Evolutionary conservation across 257 asterid genomes (phyloP), one percentile per base, ranked within the genome.

Genomic region (Nicotiana noctiflora): DNA sequence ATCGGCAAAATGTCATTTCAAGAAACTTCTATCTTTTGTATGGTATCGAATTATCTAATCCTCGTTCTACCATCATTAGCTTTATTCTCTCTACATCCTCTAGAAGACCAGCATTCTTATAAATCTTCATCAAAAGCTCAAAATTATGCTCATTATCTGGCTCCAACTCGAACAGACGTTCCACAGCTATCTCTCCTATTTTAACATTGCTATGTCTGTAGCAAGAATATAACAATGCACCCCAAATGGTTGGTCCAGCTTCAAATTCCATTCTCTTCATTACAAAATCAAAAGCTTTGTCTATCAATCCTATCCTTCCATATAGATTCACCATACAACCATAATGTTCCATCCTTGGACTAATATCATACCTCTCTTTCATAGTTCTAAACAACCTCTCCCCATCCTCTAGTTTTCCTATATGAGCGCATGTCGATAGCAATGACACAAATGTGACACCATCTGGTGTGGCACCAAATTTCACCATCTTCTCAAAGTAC

Each of bases 261-360:
- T 89, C 89, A 6, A 82, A 72, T 77, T 88, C 91, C 90, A 92
- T 93, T 62, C 65, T 80, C 0, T 83, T 86, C 76, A 27, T 75
- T 37, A 93, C 83, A 60, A 95, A 67, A 25, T 87, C 87, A 75
- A 86, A 84, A 12, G 97, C 98, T 84, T 89, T 81, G 6, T 82
- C 61, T 11, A 92, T 67, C 75, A 88, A 84, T 18, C 98, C 98
- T 1, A 91, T 86, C 79, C 94, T 88, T 57, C 86, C 93, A 70
- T 95, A 95, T 76, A 95, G 93, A 87, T 93, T 93, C 32, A 92
- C 98, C 95, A 93, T 86, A 78, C 98, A 95, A 11, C 91, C 89
- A 88, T 86, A 89, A 67, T 95, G 97, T 86, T 92, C 98, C 94
- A 89, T 87, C 53, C 82, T 82, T 56, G 97, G 97, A 40, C 78